Percentiles rank a stretch among this genome's conserved stretches.
Conservation (phyloP, 73 alveolate genomes). For the Paramecium pentaurelia region DNA sequence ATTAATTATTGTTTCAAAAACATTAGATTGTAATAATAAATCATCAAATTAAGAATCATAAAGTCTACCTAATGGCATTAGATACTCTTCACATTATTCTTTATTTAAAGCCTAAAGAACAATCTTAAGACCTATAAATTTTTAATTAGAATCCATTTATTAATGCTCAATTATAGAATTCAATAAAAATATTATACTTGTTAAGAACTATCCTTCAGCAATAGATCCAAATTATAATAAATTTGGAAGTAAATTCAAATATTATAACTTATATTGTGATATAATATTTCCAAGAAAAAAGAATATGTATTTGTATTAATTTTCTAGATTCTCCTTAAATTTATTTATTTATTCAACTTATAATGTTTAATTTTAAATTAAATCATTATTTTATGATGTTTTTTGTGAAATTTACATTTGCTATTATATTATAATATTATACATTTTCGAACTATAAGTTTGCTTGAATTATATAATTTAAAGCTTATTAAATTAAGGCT, state of each 20-base stretch:
- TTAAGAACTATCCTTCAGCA: background rate
- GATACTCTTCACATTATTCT: background rate
- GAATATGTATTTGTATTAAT: background rate
- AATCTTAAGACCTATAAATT: background rate
- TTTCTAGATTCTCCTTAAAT: background rate
- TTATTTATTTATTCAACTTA: background rate
- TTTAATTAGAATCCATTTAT: background rate
- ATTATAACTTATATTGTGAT: background rate
- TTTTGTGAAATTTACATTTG: background rate
- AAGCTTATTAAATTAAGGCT: background rate
- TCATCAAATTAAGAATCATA: background rate
- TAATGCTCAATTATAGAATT: background rate
- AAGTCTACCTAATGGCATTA: background rate
- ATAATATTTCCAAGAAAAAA: background rate
- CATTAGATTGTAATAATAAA: background rate
- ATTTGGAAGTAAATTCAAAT: background rate
- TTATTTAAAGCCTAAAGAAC: background rate
- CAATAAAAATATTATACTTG: background rate
- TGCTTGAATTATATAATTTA: background rate
- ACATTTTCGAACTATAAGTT: background rate
- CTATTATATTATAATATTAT: background rate
- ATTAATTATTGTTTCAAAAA: background rate
- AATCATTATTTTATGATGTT: background rate
- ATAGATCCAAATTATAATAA: background rate
- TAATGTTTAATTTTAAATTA: background rate